Evolutionary conservation across 345 rosid genomes (phyloP).

Genomic region (Adansonia digitata): DNA sequence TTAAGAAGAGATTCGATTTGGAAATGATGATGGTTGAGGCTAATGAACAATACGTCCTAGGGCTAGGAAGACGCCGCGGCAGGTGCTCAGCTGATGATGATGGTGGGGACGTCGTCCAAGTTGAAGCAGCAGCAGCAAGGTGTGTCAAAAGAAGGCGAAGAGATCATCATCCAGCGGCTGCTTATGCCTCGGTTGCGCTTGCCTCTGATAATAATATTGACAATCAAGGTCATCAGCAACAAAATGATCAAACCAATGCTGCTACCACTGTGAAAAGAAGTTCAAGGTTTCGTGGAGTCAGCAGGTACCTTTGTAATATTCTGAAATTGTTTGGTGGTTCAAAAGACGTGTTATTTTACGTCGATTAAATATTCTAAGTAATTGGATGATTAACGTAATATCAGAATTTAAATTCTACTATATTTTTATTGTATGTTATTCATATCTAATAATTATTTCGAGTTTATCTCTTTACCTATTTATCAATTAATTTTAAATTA

Average conservation of each 20-base stretch:
- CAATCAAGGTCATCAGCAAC: slow-evolving; percentile 22
- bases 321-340: too few species aligned
- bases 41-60: slow-evolving; percentile 28
- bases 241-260: slow-evolving; percentile 25
- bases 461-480: too few species aligned
- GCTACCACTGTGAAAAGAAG: slow-evolving; percentile 61
- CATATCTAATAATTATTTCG: too few species aligned
- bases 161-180: too few species aligned
- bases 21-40: slow-evolving; percentile 36
- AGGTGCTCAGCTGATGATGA: slow-evolving; percentile 10
- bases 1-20: slow-evolving; percentile 16
- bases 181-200: slow-evolving; percentile 11
- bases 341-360: too few species aligned
- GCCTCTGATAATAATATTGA: background rate
- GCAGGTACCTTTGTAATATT: too few species aligned
- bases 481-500: too few species aligned
- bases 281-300: slow-evolving; percentile 65
- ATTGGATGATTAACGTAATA: too few species aligned
- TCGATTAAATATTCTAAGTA: too few species aligned
- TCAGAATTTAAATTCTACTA: too few species aligned
- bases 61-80: slow-evolving; percentile 17
- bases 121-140: slow-evolving; percentile 5
- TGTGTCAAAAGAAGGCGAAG: slow-evolving; percentile 45
- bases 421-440: too few species aligned
- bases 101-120: background rate